phyloP scores from a whole-genome alignment of 2,329 filamentous ascomycete species.

The Fusarium siculi region DNA sequence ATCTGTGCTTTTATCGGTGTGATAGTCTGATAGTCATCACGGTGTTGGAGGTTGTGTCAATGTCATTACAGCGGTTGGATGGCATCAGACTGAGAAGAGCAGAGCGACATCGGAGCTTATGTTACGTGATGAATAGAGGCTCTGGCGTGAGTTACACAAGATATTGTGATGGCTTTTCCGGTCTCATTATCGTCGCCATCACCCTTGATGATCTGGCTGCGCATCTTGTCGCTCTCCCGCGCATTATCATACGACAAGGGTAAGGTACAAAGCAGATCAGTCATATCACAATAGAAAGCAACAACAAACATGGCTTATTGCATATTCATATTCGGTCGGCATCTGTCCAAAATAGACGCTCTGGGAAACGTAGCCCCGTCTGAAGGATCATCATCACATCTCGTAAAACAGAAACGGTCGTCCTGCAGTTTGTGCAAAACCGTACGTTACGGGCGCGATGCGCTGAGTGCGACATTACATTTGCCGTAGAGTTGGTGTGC shows the following conservation, averaged over 20 bases:
- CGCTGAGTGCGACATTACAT: constrained; percentile 8
- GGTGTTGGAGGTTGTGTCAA: constrained; percentile 27
- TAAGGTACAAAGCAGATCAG: background rate
- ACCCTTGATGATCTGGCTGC: background rate
- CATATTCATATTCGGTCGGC: constrained; percentile 1
- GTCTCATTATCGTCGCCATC: background rate
- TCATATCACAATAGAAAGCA: too few species aligned
- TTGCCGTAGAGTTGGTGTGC: constrained; percentile 8
- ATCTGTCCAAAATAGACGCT: constrained; percentile 10
- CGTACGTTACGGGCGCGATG: constrained; percentile 2
- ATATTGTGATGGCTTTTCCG: background rate
- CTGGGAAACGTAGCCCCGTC: background rate
- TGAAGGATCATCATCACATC: constrained; percentile 5
- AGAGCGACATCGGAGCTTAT: constrained; percentile 16
- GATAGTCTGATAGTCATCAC: background rate
- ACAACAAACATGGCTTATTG: background rate
- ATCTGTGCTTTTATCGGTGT: constrained; percentile 3
- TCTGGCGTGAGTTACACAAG: constrained; percentile 26
- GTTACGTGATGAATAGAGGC: constrained; percentile 12
- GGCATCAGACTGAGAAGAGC: background rate
- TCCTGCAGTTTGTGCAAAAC: background rate
- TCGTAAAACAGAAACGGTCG: constrained; percentile 8
- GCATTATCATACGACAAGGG: constrained; percentile 28
- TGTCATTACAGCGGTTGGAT: constrained; percentile 3
- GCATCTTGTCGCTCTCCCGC: constrained; percentile 19